These are phyloP conservation scores for Aureobasidium sp. DNA, from an alignment of 2,329 filamentous ascomycete genomes.

Conservation along the genomic window DNA sequence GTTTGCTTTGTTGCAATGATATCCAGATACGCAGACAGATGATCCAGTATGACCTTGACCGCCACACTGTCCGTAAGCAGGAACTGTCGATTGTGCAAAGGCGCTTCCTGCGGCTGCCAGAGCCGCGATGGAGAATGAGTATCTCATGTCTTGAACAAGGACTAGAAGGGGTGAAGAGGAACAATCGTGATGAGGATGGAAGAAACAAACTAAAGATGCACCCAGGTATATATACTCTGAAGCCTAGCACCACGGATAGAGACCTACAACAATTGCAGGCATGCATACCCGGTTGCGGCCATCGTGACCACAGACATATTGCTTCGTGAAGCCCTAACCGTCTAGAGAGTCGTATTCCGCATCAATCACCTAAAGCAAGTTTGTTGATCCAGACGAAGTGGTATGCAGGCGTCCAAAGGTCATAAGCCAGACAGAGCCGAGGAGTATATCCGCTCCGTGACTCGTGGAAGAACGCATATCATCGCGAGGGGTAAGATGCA, in stretches of 20 bases:
- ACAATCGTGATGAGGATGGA: not conserved
- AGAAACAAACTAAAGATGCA: not conserved
- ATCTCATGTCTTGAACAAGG: not conserved
- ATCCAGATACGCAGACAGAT: constrained; percentile 31
- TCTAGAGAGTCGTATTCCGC: not conserved
- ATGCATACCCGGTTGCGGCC: not conserved
- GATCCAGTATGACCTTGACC: constrained; percentile 34
- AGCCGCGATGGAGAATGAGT: not conserved
- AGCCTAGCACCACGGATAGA: too few species aligned
- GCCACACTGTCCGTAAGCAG: constrained; percentile 37
- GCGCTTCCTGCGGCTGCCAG: not conserved
- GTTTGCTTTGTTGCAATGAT: constrained; percentile 32
- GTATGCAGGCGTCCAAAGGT: not conserved
- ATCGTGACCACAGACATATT: not conserved
- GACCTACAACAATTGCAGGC: too few species aligned
- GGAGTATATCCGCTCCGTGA: not conserved
- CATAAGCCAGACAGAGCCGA: not conserved
- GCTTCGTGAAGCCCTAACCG: not conserved
- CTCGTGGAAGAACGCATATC: not conserved
- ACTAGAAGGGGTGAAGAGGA: not conserved
- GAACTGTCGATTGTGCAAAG: constrained; percentile 14
- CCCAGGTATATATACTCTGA: not conserved
- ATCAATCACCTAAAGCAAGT: not conserved
- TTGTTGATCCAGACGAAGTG: not conserved
- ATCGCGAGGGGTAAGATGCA: not conserved